Conservation (phyloP, 352 stramenopile genomes). For the Globisporangium middletonii region DNA sequence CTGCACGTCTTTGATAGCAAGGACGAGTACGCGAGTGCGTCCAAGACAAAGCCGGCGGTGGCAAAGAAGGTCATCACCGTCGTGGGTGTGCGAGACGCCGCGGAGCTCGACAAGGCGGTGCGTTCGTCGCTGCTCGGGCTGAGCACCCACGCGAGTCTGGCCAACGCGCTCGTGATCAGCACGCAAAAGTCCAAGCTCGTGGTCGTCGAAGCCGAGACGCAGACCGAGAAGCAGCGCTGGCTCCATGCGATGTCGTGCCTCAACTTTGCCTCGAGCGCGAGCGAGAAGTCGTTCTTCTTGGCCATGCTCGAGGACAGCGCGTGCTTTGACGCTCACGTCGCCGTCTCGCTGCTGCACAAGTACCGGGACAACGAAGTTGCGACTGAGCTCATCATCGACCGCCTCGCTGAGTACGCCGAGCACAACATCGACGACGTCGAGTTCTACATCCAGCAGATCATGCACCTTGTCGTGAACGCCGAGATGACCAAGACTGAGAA, state of each 20-base stretch:
- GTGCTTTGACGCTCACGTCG: slow-evolving; percentile 59
- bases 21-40: slow-evolving; percentile 14
- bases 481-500: slow-evolving; percentile 60
- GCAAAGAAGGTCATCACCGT: slow-evolving; percentile 59
- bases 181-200: slow-evolving; percentile 71
- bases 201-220: slow-evolving; percentile 59
- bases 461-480: slow-evolving; percentile 63
- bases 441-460: slow-evolving; percentile 80
- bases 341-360: slow-evolving; percentile 63
- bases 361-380: slow-evolving; percentile 62
- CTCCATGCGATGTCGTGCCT: slow-evolving; percentile 64
- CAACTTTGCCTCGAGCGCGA: slow-evolving; percentile 41
- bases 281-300: slow-evolving; percentile 48
- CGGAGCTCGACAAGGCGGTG: slow-evolving; percentile 51
- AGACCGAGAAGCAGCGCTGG: slow-evolving; percentile 73
- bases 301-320: slow-evolving; percentile 46
- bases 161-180: slow-evolving; percentile 62
- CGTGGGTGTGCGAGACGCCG: slow-evolving; percentile 53
- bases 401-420: slow-evolving; percentile 53
- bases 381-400: slow-evolving; percentile 61
- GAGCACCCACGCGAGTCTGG: slow-evolving; percentile 15
- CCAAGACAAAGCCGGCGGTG: slow-evolving; percentile 8
- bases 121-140: slow-evolving; percentile 43
- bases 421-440: slow-evolving; percentile 72
- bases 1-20: slow-evolving; percentile 65